Evolutionary conservation across 768 basidiomycete genomes (phyloP).

Genomic region (Suillus cothurnatus): DNA sequence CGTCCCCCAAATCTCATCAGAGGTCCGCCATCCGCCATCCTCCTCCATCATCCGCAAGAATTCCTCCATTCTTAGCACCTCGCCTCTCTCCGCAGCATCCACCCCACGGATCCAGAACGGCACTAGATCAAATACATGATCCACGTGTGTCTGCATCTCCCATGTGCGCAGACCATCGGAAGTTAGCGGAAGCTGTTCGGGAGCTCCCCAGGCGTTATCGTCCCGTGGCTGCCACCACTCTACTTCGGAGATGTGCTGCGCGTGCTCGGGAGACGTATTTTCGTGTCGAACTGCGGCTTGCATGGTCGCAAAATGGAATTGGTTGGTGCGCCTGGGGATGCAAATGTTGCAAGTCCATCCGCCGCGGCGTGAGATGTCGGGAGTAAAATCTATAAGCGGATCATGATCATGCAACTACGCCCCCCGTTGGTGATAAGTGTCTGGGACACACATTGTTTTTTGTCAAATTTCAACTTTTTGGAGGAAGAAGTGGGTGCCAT

Average conservation of each 20-base stretch:
- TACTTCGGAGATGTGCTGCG: slow-evolving; percentile 14
- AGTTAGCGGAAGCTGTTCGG: slow-evolving; percentile 31
- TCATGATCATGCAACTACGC: not conserved
- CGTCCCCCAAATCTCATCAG: slow-evolving; percentile 31
- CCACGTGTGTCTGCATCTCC: slow-evolving; percentile 41
- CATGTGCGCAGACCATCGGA: slow-evolving; percentile 29
- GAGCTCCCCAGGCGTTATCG: slow-evolving; percentile 30
- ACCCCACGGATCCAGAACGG: slow-evolving; percentile 57
- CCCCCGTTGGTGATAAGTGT: not conserved
- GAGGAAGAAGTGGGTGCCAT: not conserved
- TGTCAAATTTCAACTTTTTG: not conserved
- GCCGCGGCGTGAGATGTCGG: slow-evolving; percentile 26
- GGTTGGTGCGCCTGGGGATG: slow-evolving; percentile 22
- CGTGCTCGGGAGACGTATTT: slow-evolving; percentile 22
- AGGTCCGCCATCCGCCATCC: slow-evolving; percentile 32
- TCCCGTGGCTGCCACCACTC: slow-evolving; percentile 16
- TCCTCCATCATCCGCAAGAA: slow-evolving; percentile 47
- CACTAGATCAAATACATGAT: slow-evolving; percentile 50
- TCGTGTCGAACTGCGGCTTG: slow-evolving; percentile 37
- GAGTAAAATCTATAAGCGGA: slow-evolving; percentile 26
- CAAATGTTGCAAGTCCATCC: slow-evolving; percentile 39
- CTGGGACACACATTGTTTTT: slow-evolving; percentile 3
- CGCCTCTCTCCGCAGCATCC: slow-evolving; percentile 48
- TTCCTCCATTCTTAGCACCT: slow-evolving; percentile 44
- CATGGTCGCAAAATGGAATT: slow-evolving; percentile 25